Evolutionary conservation across 345 rosid genomes (phyloP), one percentile per base, ranked within the genome.

Genomic region (Adansonia digitata): DNA sequence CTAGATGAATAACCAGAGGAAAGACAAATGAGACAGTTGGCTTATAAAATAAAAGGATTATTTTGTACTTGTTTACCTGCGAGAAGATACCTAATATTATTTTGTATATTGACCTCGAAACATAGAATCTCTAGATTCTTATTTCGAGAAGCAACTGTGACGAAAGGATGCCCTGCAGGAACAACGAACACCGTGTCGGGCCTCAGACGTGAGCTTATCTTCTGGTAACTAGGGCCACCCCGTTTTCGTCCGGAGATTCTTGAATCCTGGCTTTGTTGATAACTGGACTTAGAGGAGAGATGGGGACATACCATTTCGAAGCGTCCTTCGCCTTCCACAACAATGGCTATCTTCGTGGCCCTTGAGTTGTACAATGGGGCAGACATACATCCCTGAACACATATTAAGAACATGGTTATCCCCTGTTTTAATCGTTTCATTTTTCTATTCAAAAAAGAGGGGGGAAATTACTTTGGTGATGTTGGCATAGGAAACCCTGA

Each of bases 271-370:
- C 35, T 15, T 27, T n/a, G 7, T 71, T 15, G n/a, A 7, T 15
- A 24, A 13, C 71, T 22, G 64, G 75, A 7, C 73, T 55, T 31
- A 12, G 71, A 63, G 1, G 74, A 67, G 37, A 78, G 68, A 69
- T 79, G 86, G 0, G 91, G 91, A 29, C 89, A 85, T 0, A 81
- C 86, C 79, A 88, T 86, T 73, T 86, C 90, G 12, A 85, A 1
- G 66, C 40, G 35, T 12, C 91, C 91, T 29, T 80, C 72, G 0
- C 88, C 87, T 7, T 80, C 45, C 4, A 74, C 55, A 2, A 84
- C 83, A 17, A 79, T 22, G 0, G 72, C 76, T 49, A 87, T 79
- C 45, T 53, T 72, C 2, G 83, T 87, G 11, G 88, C 65, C 77
- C 56, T 76, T 2, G 88, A 83, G 78, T 89, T 84, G 78, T 71